Evolutionary conservation across 176 grass and related monocot genomes (phyloP).

Genomic region (Thalia dealbata): DNA sequence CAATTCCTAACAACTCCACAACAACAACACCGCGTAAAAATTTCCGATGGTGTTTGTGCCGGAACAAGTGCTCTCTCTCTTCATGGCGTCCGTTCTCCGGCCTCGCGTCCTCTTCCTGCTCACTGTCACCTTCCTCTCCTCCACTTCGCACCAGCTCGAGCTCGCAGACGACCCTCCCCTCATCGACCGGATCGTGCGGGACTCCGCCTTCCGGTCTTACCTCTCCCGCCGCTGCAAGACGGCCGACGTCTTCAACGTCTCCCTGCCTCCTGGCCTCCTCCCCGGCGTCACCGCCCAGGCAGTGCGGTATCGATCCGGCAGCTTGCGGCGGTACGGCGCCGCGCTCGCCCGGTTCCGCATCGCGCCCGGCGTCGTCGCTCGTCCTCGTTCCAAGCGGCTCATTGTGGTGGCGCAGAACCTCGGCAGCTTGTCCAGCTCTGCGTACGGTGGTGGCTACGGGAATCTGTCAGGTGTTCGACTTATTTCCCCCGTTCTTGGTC

Average conservation of each 20-base stretch:
- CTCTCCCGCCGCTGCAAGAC: constrained; percentile 40
- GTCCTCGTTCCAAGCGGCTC: constrained; percentile 31
- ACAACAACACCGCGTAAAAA: too few species aligned
- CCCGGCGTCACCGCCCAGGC: constrained; percentile 33
- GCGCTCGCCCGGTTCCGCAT: constrained; percentile 46
- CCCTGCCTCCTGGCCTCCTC: constrained; percentile 34
- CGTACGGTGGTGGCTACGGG: constrained; percentile 38
- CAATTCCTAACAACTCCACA: too few species aligned
- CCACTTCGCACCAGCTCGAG: constrained; percentile 5
- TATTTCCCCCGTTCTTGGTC: constrained; percentile 64
- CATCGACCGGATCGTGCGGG: constrained; percentile 58
- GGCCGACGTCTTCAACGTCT: constrained; percentile 51
- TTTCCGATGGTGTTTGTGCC: too few species aligned
- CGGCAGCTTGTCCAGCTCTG: constrained; percentile 59
- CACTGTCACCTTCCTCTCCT: neutral
- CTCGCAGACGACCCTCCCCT: constrained; percentile 20
- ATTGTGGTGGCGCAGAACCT: constrained; percentile 64
- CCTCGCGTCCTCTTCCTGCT: neutral
- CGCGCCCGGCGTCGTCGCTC: constrained; percentile 43
- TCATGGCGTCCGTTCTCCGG: neutral
- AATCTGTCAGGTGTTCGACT: constrained; percentile 35
- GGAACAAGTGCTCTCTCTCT: too few species aligned
- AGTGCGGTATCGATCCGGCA: constrained; percentile 55
- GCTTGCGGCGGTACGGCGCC: constrained; percentile 46
- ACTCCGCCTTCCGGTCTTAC: constrained; percentile 49